Evolutionary conservation across 2,329 filamentous ascomycete genomes (phyloP).

Genomic region (Phaeomoniella chlamydospora): DNA sequence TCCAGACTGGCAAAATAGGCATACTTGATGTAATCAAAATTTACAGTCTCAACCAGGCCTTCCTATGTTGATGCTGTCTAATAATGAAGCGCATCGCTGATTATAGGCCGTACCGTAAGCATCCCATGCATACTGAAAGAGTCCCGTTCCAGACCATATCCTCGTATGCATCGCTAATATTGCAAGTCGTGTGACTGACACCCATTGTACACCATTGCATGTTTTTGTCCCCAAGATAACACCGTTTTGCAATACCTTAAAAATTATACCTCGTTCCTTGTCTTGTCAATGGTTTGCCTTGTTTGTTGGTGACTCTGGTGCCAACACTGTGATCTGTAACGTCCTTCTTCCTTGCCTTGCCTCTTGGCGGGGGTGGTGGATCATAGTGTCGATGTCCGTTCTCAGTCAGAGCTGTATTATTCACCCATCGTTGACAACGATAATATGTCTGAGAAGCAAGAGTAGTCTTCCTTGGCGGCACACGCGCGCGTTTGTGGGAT

Average conservation of each 20-base stretch:
- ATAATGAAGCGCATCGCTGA: too few species aligned
- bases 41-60: too few species aligned
- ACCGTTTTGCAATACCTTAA: too few species aligned
- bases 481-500: constrained; percentile 32
- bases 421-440: constrained; percentile 52
- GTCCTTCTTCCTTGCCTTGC: constrained; percentile 18
- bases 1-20: too few species aligned
- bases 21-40: too few species aligned
- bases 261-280: constrained; percentile 35
- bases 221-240: too few species aligned
- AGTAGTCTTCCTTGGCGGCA: constrained; percentile 50
- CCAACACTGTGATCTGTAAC: constrained; percentile 12
- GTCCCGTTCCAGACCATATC: background rate
- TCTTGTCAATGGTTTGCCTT: constrained; percentile 34
- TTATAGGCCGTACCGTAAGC: too few species aligned
- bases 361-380: constrained; percentile 34
- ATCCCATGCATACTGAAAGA: background rate
- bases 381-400: constrained; percentile 47
- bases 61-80: too few species aligned
- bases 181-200: too few species aligned
- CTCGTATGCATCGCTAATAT: background rate
- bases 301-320: constrained; percentile 26
- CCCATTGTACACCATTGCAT: too few species aligned
- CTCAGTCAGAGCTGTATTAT: constrained; percentile 43
- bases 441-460: constrained; percentile 38